A percentile compares a stretch with the other conserved stretches of the same genome.
Evolutionary conservation across 768 basidiomycete genomes (phyloP).

Genomic region (Leccinum subgranulosum): DNA sequence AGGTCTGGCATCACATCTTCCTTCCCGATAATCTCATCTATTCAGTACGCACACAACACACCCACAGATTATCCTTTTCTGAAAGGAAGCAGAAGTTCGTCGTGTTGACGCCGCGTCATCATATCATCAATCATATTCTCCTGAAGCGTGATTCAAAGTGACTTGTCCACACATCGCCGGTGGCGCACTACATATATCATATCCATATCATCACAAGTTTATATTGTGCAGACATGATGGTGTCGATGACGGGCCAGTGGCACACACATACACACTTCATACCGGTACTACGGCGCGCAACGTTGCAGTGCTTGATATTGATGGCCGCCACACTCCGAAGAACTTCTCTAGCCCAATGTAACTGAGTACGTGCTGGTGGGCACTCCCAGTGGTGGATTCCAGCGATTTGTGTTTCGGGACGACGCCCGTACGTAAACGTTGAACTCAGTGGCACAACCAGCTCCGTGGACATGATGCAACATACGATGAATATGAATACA

Average conservation of each 20-base stretch:
- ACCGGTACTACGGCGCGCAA: not conserved
- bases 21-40: not conserved
- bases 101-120: not conserved
- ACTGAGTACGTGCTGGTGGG: not conserved
- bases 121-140: not conserved
- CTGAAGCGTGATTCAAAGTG: slow-evolving; percentile 1
- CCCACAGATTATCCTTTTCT: slow-evolving; percentile 8
- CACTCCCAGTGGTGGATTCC: not conserved
- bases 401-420: not conserved
- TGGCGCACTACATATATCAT: slow-evolving; percentile 13
- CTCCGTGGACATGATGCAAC: slow-evolving; percentile 14
- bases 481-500: not conserved
- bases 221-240: not conserved
- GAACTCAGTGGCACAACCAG: slow-evolving; percentile 9
- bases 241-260: not conserved
- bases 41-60: not conserved
- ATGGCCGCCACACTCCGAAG: slow-evolving; percentile 2
- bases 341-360: not conserved
- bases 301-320: slow-evolving; percentile 6
- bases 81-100: not conserved
- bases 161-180: slow-evolving; percentile 4
- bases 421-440: slow-evolving; percentile 16
- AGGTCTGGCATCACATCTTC: not conserved
- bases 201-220: not conserved
- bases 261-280: not conserved